Percentiles rank a stretch among this genome's conserved stretches.
Evolutionary conservation across 2,329 filamentous ascomycete species (phyloP).

Genomic region (Bertia moriformis): DNA sequence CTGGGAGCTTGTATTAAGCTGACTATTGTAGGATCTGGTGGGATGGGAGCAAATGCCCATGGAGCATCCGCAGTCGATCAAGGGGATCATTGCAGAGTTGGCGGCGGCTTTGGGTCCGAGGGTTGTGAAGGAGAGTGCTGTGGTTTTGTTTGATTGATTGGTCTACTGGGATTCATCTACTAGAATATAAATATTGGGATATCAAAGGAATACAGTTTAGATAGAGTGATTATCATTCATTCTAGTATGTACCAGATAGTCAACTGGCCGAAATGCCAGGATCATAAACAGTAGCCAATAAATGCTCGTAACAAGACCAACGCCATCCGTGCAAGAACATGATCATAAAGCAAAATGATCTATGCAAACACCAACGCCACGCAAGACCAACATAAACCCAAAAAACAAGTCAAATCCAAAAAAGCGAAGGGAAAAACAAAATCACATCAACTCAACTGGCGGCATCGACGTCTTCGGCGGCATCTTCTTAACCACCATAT

Average conservation of each 20-base stretch:
- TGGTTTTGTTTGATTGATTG: neutral
- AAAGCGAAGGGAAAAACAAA: constrained; percentile 2
- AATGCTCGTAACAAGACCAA: no score
- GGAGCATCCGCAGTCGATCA: constrained; percentile 23
- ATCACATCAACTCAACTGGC: constrained; percentile 39
- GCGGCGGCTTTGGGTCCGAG: constrained; percentile 25
- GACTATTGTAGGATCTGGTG: constrained; percentile 19
- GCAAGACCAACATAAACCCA: neutral
- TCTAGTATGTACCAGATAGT: neutral
- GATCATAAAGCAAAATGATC: neutral
- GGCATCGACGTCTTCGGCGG: constrained; percentile 35
- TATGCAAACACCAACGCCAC: neutral
- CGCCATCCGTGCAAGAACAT: neutral
- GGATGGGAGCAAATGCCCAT: constrained; percentile 27
- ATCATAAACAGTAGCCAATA: no score
- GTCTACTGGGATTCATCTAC: neutral
- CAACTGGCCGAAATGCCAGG: no score
- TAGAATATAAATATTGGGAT: neutral
- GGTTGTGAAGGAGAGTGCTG: constrained; percentile 15
- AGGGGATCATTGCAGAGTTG: constrained; percentile 27
- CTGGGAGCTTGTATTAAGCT: neutral
- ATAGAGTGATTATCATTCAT: neutral
- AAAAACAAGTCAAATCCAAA: constrained; percentile 1
- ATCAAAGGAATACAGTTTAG: no score
- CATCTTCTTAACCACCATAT: constrained; percentile 23